Evolutionary conservation across 148 eudicot genomes (phyloP), one percentile per base, ranked within the genome.

Genomic region (Simmondsia chinensis): DNA sequence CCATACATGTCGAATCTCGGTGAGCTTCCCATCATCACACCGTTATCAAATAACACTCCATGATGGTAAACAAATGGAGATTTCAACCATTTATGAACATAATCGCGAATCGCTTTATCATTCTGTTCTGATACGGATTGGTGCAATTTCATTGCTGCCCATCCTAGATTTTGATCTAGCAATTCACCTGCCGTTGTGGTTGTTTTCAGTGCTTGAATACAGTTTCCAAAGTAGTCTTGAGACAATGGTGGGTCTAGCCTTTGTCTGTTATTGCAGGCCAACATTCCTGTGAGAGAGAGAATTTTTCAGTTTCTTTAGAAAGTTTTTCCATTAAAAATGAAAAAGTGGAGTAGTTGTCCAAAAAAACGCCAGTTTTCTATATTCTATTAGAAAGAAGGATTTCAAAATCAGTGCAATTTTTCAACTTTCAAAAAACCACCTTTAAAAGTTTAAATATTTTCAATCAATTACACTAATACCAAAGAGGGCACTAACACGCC

Each of bases 181-280:
- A 60, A 15, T n/a, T 51, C 58, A 4, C 27, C 6, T 0, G n/a
- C 51, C 8, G 51, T 28, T 4, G 39, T 29, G 2, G 46, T 36
- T 43, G 46, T 8, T 51, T 15, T 34, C 24, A 60, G 2, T 2
- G 52, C 34, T 20, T 9, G 31, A 0, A 41, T 11, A 18, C 41
- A 42, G 16, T 54, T 67, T 2, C 63, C 65, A 20, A 63, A 63
- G 36, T 63, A 63, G 10, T 45, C 39, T 37, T 43, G 20, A 0
- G 68, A 33, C 31, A 71, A 20, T 11, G 76, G 67, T 30, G 67
- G 71, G 15, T 50, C 22, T 36, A 71, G 31, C 24, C 68, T 60
- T 9, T 41, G 37, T 33, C 72, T 50, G n/a, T 38, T 60, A 19
- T 60, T 56, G 7, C 16, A 16, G 11, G 54, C 53, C n/a, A n/a